phyloP scores from a whole-genome alignment of 768 basidiomycete species.

The Galerina sulciceps region DNA sequence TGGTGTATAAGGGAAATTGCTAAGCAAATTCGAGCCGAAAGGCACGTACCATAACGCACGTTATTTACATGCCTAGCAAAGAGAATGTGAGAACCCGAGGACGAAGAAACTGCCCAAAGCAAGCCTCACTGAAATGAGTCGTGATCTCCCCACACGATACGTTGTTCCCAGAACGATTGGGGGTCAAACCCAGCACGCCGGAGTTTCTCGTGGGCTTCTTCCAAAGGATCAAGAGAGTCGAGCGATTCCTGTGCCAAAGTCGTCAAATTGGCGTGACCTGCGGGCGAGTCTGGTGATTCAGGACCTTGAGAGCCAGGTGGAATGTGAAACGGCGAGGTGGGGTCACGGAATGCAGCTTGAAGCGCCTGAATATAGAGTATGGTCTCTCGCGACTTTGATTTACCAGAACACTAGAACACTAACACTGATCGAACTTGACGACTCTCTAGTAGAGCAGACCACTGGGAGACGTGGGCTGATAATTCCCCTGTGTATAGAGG shows the following conservation, averaged over 20 bases:
- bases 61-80: conserved; percentile 75
- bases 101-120: neutral
- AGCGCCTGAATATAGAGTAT: conserved; percentile 57
- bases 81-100: neutral
- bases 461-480: neutral
- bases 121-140: conserved; percentile 74
- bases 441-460: neutral
- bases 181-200: conserved; percentile 57
- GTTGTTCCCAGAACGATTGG: conserved; percentile 76
- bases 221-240: conserved; percentile 23
- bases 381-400: neutral
- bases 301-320: conserved; percentile 64
- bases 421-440: conserved; percentile 21
- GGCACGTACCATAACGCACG: conserved; percentile 63
- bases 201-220: conserved; percentile 48
- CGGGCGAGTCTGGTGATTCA: conserved; percentile 54
- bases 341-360: conserved; percentile 64
- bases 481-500: neutral
- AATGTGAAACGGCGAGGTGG: conserved; percentile 67
- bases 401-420: neutral
- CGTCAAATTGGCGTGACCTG: conserved; percentile 16
- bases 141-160: conserved; percentile 79
- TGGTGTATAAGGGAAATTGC: conserved; percentile 3
- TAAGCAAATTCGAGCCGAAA: neutral
- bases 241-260: conserved; percentile 13